phyloP scores from a whole-genome alignment of 2,329 filamentous ascomycete species.

The Botrytis pseudocinerea region DNA sequence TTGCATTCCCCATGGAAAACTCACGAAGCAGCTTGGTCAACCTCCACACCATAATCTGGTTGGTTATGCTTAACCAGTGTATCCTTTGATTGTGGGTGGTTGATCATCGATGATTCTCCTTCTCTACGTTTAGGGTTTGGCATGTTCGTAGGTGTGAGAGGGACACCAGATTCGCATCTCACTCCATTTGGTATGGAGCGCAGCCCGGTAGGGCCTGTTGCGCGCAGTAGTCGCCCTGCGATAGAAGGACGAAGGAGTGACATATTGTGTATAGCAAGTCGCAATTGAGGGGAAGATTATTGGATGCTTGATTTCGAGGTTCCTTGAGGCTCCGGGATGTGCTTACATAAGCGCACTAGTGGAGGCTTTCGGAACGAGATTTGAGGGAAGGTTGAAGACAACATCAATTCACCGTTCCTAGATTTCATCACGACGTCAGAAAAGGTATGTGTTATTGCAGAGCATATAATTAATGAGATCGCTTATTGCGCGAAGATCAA shows the following conservation, averaged over 20 bases:
- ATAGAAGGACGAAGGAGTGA: conserved; percentile 62
- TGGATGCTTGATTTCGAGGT: conserved; percentile 15
- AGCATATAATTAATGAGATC: background rate
- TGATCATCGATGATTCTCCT: conserved; percentile 26
- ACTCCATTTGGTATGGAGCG: conserved; percentile 47
- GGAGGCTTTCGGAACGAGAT: conserved; percentile 33
- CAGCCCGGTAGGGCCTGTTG: conserved; percentile 44
- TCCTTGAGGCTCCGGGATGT: conserved; percentile 21
- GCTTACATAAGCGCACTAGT: conserved; percentile 32
- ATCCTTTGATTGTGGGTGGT: conserved; percentile 27
- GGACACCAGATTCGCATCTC: conserved; percentile 49
- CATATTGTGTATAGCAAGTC: conserved; percentile 50
- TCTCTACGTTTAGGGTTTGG: conserved; percentile 41
- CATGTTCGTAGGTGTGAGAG: conserved; percentile 45
- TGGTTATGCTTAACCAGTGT: conserved; percentile 49
- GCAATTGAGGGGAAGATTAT: conserved; percentile 20
- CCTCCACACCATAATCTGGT: conserved; percentile 76
- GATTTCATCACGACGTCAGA: conserved; percentile 36
- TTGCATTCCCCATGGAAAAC: conserved; percentile 42
- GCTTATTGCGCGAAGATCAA: conserved; percentile 26
- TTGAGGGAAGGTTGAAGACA: conserved; percentile 25
- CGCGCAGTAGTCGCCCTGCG: conserved; percentile 54
- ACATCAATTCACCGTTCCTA: conserved; percentile 29
- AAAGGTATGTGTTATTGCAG: conserved; percentile 34
- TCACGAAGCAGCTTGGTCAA: conserved; percentile 91